Evolutionary conservation across 306 rosid genomes (phyloP).

Genomic region (Casuarina glauca): DNA sequence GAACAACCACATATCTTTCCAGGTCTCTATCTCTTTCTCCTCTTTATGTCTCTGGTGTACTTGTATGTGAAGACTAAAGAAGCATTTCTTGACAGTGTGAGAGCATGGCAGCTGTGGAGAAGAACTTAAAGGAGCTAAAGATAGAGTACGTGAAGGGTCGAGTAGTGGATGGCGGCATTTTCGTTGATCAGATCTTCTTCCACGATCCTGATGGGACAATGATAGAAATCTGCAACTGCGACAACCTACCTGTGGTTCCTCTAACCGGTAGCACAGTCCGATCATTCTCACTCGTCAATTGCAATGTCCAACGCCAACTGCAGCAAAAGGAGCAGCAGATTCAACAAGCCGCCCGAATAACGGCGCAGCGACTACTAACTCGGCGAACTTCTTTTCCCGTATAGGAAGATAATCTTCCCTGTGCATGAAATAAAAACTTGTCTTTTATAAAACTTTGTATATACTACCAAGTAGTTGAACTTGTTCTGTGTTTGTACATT

Average conservation of each 20-base stretch:
- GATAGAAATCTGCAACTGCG: slow-evolving; percentile 88
- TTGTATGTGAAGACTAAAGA: background rate
- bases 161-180: slow-evolving; percentile 63
- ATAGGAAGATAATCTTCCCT: slow-evolving; percentile 19
- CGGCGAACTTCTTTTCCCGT: slow-evolving; percentile 14
- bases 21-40: slow-evolving; percentile 29
- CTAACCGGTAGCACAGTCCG: slow-evolving; percentile 25
- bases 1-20: slow-evolving; percentile 66
- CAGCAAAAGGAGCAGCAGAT: slow-evolving; percentile 32
- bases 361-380: slow-evolving; percentile 11
- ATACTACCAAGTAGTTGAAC: no score
- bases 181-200: slow-evolving; percentile 81
- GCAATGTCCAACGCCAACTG: slow-evolving; percentile 37
- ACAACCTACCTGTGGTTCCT: slow-evolving; percentile 67
- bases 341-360: slow-evolving; percentile 37
- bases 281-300: slow-evolving; percentile 44
- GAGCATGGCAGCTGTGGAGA: slow-evolving; percentile 59
- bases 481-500: no score
- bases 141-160: slow-evolving; percentile 56
- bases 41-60: background rate
- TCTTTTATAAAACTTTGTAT: background rate
- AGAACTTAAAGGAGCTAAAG: slow-evolving; percentile 54
- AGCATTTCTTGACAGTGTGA: slow-evolving; percentile 49
- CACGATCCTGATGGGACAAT: slow-evolving; percentile 79
- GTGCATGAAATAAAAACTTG: slow-evolving; percentile 6